Evolutionary conservation across 768 basidiomycete species (phyloP), one percentile per base, ranked within the genome.

Genomic region (Termitomyces sp.): DNA sequence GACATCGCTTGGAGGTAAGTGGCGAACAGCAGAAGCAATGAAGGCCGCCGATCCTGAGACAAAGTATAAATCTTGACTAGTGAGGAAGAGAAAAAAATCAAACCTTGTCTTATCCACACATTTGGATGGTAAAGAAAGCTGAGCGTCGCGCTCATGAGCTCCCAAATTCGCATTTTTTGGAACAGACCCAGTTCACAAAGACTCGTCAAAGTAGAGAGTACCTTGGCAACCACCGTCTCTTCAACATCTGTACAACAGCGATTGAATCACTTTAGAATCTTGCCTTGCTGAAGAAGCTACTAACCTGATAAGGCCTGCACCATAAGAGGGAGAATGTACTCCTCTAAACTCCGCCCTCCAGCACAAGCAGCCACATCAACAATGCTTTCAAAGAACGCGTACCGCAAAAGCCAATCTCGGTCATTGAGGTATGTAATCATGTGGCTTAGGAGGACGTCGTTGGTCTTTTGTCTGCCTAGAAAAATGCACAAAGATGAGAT

Each of bases 271-370:
- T 39, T 24, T 12, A 12, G 30, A 11, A n/a, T 15, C 34, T 34
- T 52, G 16, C 27, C n/a, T 33, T 36, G 6, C 5, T 31, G 37
- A 47, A 44, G 37, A 47, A 44, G 46, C 33, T 6, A 15, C 82
- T 39, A 58, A 95, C 96, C 96, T 54, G 93, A 94, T 30, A 99
- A 73, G 0, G 95, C 94, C 65, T 98, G 95, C 4, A 94, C 84
- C 93, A 98, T 95, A 59, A 99, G 72, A 0, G 97, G 97, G n/a
- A 97, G 69, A 54, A 98, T 96, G 66, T 98, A 98, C 66, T 98
- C 95, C 68, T 98, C 97, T 65, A 98, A 69, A 63, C 93, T 95
- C 58, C 88, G 78, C 33, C 91, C 89, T 1, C 95, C 95, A 3
- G 95, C 93, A 73, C 93, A 96, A 0, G 91, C 91, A 6, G 95